Evolutionary conservation across 257 asterid genomes (phyloP), one percentile per base, ranked within the genome.

Genomic region (Ilex aquifolium): DNA sequence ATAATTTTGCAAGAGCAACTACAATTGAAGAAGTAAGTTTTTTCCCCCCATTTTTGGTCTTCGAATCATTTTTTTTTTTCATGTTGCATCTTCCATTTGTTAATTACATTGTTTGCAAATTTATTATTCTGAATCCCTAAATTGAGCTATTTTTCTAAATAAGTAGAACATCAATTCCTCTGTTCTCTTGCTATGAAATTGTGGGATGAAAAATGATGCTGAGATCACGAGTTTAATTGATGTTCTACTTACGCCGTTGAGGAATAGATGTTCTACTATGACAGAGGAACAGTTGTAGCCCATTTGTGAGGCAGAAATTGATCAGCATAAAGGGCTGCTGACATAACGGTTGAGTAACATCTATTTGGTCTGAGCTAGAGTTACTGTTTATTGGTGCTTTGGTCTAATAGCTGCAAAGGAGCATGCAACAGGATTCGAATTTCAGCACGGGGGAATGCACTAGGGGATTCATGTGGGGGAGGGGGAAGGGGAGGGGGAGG

Each of bases 1-100:
- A 71, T 84, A 62, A 91, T 91, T 67, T 92, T 76, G 74, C 88
- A 66, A 60, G 98, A 91, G 80, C 95, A 91, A 75, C 94, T 84
- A 73, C 96, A 84, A 39, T 82, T 91, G 77, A 85, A 89, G 77
- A 91, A 84, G 98, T 91, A 73, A 55, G 95, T 76, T 77, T 56
- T 56, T 50, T 53, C 49, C 21, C 62, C 13, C 29, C 36, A 4
- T 55, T n/a, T 7, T 32, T 50, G 30, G 32, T 27, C 7, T 39
- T 51, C 48, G 59, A 49, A 17, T 68, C 13, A 52, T 9, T 63
- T 63, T 51, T 6, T 14, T n/a, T 21, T 36, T 31, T 13, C 12
- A 12, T 30, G 0, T 60, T 49, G 57, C 59, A 49, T 49, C n/a
- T 49, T 49, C 10, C 54, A 11, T 49, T 4, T 4, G 14, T 49